Percentiles rank a stretch among this genome's conserved stretches.
phyloP scores from a whole-genome alignment of 192 early-diverging fungal genomes.

The Piromyces finnis region DNA sequence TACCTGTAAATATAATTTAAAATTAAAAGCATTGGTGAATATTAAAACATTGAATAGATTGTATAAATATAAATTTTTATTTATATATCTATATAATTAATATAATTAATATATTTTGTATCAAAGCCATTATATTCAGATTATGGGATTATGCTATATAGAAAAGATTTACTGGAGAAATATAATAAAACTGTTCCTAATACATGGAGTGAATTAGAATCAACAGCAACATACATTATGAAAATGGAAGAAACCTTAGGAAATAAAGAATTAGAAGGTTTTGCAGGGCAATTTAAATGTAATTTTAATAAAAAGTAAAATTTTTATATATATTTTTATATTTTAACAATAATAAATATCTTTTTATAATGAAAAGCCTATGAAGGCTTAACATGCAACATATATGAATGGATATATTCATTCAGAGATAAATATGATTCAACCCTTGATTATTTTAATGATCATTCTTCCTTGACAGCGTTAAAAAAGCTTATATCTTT shows the following conservation, averaged over 20 bases:
- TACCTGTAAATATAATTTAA: neutral
- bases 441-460: neutral
- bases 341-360: neutral
- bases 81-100: too few species aligned
- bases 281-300: neutral
- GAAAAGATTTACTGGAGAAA: neutral
- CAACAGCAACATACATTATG: neutral
- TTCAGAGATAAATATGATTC: neutral
- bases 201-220: neutral
- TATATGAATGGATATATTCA: neutral
- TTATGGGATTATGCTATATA: neutral
- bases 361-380: neutral
- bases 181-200: neutral
- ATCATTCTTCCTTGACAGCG: neutral
- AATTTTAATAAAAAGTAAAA: neutral
- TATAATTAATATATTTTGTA: neutral
- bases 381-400: neutral
- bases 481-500: neutral
- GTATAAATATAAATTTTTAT: too few species aligned
- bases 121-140: neutral
- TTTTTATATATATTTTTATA: too few species aligned
- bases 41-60: neutral
- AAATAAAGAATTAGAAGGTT: neutral
- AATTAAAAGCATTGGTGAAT: neutral
- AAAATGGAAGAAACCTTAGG: neutral